Evolutionary conservation across 305 asterid species (phyloP).

Genomic region (Fraxinus albicans): DNA sequence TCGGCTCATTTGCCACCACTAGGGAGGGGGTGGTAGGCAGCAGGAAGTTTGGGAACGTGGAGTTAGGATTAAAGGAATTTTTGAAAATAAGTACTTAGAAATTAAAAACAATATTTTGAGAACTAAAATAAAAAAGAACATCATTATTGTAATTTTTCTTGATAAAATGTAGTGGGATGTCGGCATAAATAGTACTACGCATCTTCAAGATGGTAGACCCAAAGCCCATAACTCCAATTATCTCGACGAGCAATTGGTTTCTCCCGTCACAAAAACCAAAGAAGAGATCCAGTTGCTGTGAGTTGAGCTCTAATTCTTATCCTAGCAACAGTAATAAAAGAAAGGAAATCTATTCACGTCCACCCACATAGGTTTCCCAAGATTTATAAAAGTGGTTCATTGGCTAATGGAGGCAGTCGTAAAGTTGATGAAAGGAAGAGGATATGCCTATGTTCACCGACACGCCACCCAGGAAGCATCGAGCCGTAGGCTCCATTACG

Average conservation of each 20-base stretch:
- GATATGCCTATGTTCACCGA: background rate
- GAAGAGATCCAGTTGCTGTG: background rate
- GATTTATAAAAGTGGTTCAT: background rate
- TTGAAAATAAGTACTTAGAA: too few species aligned
- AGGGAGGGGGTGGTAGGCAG: background rate
- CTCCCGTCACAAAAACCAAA: background rate
- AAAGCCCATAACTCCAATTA: background rate
- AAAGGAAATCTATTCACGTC: background rate
- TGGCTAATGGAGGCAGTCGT: background rate
- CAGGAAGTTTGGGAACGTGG: background rate
- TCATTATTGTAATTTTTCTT: background rate
- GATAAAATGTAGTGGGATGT: background rate
- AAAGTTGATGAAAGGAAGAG: background rate
- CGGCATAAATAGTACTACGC: background rate
- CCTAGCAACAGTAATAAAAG: background rate
- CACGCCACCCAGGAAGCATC: background rate
- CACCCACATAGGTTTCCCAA: background rate
- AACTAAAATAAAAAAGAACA: too few species aligned
- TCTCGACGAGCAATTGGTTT: background rate
- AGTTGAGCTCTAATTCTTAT: background rate
- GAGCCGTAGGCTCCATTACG: background rate
- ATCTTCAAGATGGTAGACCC: background rate
- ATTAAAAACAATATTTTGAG: background rate
- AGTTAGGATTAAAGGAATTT: background rate
- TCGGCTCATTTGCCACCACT: too few species aligned